Base-by-base conservation (phyloP, 768 basidiomycete species). In the Lentinula sp. region DNA sequence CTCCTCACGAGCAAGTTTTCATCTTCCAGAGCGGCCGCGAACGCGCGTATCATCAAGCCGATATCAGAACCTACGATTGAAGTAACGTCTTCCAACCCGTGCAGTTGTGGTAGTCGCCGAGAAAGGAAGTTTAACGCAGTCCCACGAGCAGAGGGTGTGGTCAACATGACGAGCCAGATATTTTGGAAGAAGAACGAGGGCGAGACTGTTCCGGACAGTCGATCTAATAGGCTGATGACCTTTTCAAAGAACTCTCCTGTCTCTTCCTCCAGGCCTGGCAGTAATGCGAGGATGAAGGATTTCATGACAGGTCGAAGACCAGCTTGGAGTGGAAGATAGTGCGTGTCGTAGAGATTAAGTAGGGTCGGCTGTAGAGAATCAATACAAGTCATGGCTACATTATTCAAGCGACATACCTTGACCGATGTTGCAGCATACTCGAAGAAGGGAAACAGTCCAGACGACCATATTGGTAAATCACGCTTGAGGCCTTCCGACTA, bases 341-440 rank as follows among this genome's bases (percentile, higher is more conserved):
- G 85, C 7, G 85, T 89, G 66, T 97, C 93, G 68, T 93, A 98
- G n/a, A 98, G 82, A 66, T 88, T 90, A 50, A 99, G 81, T 1
- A 99, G 78, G 21, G 87, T 83, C 2, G 95, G 95, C 89, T 96
- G 62, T 50, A 4, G 23, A 39, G 61, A 34, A 13, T 57, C 21
- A 63, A 62, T 37, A 57, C 57, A 62, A 45, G 21, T 35, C 34
- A 23, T 43, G 21, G n/a, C 15, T 43, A n/a, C 46, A 18, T 48
- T 10, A 23, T 35, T 54, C 1, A 0, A 7, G 23, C 45, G 32
- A 61, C 75, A 55, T 65, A 91, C 93, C 82, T 93, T 93, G 61
- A 98, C 95, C 18, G 95, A 95, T n/a, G 95, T 98, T n/a, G 96
- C 89, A 9, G 97, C 94, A 72, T 94, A 98, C 75, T 98, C 94